Percentiles rank a stretch among this genome's conserved stretches.
phyloP scores from a whole-genome alignment of 441 rosid species.

The Populus hybrid region DNA sequence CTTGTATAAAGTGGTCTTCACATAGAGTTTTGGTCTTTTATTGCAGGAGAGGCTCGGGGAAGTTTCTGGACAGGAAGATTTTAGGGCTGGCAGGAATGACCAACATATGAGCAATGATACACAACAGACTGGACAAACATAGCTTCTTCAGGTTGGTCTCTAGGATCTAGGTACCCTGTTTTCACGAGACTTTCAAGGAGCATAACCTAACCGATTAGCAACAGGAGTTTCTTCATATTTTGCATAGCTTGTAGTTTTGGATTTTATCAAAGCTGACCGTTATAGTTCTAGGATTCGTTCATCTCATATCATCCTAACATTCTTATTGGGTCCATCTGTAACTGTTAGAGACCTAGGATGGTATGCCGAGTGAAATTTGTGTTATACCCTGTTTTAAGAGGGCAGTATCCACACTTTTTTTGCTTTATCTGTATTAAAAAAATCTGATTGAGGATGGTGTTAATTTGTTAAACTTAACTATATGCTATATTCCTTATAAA shows the following conservation, averaged over 20 bases:
- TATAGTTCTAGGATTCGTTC: slow-evolving; percentile 41
- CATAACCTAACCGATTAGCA: slow-evolving; percentile 57
- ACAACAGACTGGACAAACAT: slow-evolving; percentile 45
- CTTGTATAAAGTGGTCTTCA: background rate
- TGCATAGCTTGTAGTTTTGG: slow-evolving; percentile 43
- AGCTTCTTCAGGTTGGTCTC: slow-evolving; percentile 41
- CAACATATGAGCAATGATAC: slow-evolving; percentile 42
- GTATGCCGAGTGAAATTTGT: slow-evolving; percentile 32
- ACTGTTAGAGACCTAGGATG: slow-evolving; percentile 32
- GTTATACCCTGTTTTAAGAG: slow-evolving; percentile 34
- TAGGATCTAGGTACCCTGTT: slow-evolving; percentile 33
- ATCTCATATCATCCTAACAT: slow-evolving; percentile 28
- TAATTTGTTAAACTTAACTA: background rate
- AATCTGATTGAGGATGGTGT: slow-evolving; percentile 30
- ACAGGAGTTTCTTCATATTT: slow-evolving; percentile 35
- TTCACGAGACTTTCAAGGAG: slow-evolving; percentile 20
- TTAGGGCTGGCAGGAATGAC: slow-evolving; percentile 46
- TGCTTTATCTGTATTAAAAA: slow-evolving; percentile 24
- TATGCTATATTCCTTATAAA: background rate
- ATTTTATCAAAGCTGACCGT: slow-evolving; percentile 41
- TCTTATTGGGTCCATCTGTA: slow-evolving; percentile 22
- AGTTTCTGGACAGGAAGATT: slow-evolving; percentile 46
- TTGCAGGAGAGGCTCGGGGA: slow-evolving; percentile 74
- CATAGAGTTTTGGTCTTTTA: slow-evolving; percentile 1
- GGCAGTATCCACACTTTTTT: slow-evolving; percentile 29